These are phyloP conservation scores for Pyrenophora tritici-repentis DNA, from an alignment of 2,329 filamentous ascomycete species.

Conservation along the genomic window DNA sequence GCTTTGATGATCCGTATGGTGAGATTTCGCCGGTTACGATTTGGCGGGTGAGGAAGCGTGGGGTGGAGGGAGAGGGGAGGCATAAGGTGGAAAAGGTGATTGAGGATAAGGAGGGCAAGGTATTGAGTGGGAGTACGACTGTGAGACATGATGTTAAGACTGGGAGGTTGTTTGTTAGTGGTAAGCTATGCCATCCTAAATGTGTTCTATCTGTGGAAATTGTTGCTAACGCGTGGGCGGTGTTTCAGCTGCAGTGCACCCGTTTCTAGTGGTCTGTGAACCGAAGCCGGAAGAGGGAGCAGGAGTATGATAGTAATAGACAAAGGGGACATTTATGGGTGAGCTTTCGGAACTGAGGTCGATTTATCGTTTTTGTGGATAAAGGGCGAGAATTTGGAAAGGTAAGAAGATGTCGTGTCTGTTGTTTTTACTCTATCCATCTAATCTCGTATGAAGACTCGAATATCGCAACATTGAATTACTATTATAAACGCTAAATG, in stretches of 20 bases:
- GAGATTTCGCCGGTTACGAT: slow-evolving; percentile 23
- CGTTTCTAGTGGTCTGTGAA: slow-evolving; percentile 16
- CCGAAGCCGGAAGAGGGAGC: not conserved
- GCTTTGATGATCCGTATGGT: slow-evolving; percentile 21
- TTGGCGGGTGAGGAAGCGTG: slow-evolving; percentile 26
- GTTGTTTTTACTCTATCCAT: too few relatives aligned
- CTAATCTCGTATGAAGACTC: too few relatives aligned
- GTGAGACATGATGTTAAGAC: slow-evolving; percentile 35
- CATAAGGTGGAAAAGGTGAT: slow-evolving; percentile 34
- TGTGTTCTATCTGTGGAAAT: too few relatives aligned
- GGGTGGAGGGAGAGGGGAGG: not conserved
- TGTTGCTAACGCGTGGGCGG: too few relatives aligned
- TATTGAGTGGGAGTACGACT: slow-evolving; percentile 32
- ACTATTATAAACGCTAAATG: too few relatives aligned
- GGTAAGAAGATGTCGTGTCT: too few relatives aligned
- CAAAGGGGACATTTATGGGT: too few relatives aligned
- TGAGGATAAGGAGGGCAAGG: slow-evolving; percentile 29
- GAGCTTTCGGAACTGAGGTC: too few relatives aligned
- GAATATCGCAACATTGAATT: too few relatives aligned
- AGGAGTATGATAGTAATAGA: too few relatives aligned
- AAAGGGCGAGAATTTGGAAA: too few relatives aligned
- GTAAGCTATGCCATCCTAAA: slow-evolving; percentile 9
- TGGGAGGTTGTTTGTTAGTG: slow-evolving; percentile 31
- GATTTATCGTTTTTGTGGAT: too few relatives aligned
- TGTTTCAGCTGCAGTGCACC: slow-evolving; percentile 10